phyloP scores from a whole-genome alignment of 345 rosid species.

The Populus tremula region DNA sequence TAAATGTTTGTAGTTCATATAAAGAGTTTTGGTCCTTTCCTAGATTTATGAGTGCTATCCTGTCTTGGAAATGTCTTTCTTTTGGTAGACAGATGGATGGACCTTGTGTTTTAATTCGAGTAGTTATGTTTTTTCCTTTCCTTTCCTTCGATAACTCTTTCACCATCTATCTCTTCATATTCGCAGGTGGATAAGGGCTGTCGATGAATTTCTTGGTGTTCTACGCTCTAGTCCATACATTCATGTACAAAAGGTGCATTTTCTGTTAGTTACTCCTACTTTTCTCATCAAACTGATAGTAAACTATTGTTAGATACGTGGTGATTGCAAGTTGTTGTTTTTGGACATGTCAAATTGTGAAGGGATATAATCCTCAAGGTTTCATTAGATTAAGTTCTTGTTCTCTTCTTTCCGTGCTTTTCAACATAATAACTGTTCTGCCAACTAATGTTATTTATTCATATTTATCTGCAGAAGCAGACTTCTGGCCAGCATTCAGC shows the following conservation, averaged over 20 bases:
- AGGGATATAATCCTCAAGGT: neutral
- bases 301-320: neutral
- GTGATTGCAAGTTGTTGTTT: neutral
- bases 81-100: neutral
- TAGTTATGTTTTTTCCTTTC: neutral
- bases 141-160: neutral
- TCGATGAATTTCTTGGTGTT: constrained; percentile 61
- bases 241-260: constrained; percentile 57
- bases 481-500: constrained; percentile 20
- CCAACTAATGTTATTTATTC: neutral
- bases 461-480: constrained; percentile 34
- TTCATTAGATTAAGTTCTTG: neutral
- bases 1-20: constrained; percentile 2
- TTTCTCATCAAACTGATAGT: neutral
- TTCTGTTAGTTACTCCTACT: neutral
- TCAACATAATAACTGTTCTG: neutral
- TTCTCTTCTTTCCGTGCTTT: neutral
- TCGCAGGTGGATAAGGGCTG: constrained; percentile 90
- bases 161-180: neutral
- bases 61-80: neutral
- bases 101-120: neutral
- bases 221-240: constrained; percentile 60
- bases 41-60: neutral
- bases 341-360: neutral
- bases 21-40: too few relatives aligned